Base-by-base conservation (phyloP, 768 basidiomycete genomes). In the Gautieria morchelliformis region DNA sequence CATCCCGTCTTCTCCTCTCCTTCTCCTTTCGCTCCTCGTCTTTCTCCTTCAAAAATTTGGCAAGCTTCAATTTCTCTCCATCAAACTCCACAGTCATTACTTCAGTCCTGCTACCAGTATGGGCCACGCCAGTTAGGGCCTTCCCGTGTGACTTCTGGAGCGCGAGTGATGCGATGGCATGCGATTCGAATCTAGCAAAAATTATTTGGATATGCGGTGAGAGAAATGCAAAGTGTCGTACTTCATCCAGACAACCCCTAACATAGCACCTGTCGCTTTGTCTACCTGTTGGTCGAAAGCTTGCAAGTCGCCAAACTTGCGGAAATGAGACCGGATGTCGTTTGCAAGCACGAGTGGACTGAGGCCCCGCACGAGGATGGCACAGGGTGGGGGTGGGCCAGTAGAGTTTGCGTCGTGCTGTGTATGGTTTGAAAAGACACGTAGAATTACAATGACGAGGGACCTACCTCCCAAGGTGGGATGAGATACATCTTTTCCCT, bases 211-310 rank as follows among this genome's bases (percentile, higher is more conserved):
- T 30, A 20, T 27, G 14, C 17, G 8, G n/a, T 44, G n/a, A 9
- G 37, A 42, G 7, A 22, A n/a, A 33, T 64, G 60, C 41, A 35
- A 55, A 44, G 56, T 68, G 20, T 35, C 56, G n/a, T 27, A 97
- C 61, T 79, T 81, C 61, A 97, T 78, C 65, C 81, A 82, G 42
- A 91, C 81, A 42, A 97, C 80, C 2, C 94, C 93, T 1, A 96
- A 78, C 1, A 85, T 80, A 50, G 81, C 84, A 3, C 93, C 93
- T n/a, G 83, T 90, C 52, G 78, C 75, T 57, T 78, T 77, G 70
- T 95, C 88, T 58, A 87, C 80, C 64, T 92, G 87, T 11, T 84
- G 78, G 58, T 93, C 89, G 58, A 90, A 83, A 3, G 82, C 77
- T 6, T 72, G 56, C 57, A 93, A 72, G 15, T 72, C 66, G 1